These are phyloP conservation scores for Diospyros lotus DNA, from an alignment of 148 eudicot genomes.

Conservation along the genomic window DNA sequence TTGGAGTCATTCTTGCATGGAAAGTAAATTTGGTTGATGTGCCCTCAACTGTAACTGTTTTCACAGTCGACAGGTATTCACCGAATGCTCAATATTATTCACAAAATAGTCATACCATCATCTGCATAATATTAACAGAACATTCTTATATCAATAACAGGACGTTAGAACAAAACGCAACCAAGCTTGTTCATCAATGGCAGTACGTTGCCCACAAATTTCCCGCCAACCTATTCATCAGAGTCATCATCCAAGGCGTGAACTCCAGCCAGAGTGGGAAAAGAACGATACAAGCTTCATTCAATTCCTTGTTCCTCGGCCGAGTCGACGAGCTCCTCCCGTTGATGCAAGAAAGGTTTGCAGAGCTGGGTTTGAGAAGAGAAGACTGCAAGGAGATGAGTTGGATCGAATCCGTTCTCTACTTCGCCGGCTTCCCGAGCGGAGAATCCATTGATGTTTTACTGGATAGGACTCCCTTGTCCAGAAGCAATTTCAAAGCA, in stretches of 20 bases:
- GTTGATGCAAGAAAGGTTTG: slow-evolving; percentile 4
- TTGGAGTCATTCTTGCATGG: slow-evolving; percentile 4
- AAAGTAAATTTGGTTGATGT: slow-evolving; percentile 1
- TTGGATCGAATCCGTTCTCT: slow-evolving; percentile 8
- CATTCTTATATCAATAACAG: background rate
- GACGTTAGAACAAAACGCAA: slow-evolving; percentile 5
- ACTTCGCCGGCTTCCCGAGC: background rate
- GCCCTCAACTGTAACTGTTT: slow-evolving; percentile 9
- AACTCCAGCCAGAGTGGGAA: background rate
- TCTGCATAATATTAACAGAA: too few relatives aligned
- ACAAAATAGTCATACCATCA: too few relatives aligned
- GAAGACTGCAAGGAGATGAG: slow-evolving; percentile 6
- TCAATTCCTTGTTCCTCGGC: slow-evolving; percentile 4
- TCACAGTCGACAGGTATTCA: background rate
- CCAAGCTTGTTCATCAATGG: background rate
- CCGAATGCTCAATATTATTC: too few relatives aligned
- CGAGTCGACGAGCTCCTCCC: background rate
- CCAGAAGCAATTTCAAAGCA: background rate
- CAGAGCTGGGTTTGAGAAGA: slow-evolving; percentile 7
- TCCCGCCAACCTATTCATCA: background rate
- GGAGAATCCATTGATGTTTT: background rate
- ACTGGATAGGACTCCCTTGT: background rate
- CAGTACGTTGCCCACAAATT: slow-evolving; percentile 8
- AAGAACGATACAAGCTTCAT: background rate
- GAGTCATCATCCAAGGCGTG: background rate